Percentiles rank a stretch among this genome's conserved stretches.
phyloP scores from a whole-genome alignment of 2,329 filamentous ascomycete genomes.

The Grosmannia penicillata region DNA sequence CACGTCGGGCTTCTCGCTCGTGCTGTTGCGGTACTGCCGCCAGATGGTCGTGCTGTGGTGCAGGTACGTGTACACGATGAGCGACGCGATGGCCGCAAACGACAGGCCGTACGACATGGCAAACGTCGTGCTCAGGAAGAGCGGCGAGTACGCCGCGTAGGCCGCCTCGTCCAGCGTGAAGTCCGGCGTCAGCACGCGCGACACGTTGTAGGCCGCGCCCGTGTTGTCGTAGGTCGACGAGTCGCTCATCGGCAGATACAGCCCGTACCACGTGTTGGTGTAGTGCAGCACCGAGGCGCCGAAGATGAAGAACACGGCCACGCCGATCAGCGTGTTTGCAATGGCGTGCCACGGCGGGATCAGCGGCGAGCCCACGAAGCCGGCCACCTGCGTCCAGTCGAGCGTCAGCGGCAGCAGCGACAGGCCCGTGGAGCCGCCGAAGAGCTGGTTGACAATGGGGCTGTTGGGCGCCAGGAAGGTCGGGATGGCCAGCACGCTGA shows the following conservation, averaged over 20 bases:
- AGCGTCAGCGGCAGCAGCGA: conserved; percentile 28
- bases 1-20: conserved; percentile 44
- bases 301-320: conserved; percentile 51
- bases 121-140: conserved; percentile 60
- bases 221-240: conserved; percentile 59
- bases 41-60: conserved; percentile 54
- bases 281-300: conserved; percentile 47
- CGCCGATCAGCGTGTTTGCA: conserved; percentile 55
- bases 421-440: conserved; percentile 29
- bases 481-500: conserved; percentile 31
- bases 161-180: conserved; percentile 47
- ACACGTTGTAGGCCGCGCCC: conserved; percentile 47
- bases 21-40: conserved; percentile 44
- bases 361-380: conserved; percentile 52
- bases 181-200: conserved; percentile 43
- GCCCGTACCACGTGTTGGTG: conserved; percentile 46
- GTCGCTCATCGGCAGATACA: conserved; percentile 55
- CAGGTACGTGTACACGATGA: conserved; percentile 53
- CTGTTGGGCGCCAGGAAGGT: conserved; percentile 34
- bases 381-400: conserved; percentile 48
- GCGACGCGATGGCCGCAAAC: conserved; percentile 55
- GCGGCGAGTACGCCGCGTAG: conserved; percentile 52
- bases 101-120: conserved; percentile 55
- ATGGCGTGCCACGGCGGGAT: conserved; percentile 62
- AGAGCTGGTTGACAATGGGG: conserved; percentile 30